Percentiles rank a stretch among this genome's conserved stretches.
phyloP scores from a whole-genome alignment of 2,329 filamentous ascomycete genomes.

The Fusarium odoratissimum region DNA sequence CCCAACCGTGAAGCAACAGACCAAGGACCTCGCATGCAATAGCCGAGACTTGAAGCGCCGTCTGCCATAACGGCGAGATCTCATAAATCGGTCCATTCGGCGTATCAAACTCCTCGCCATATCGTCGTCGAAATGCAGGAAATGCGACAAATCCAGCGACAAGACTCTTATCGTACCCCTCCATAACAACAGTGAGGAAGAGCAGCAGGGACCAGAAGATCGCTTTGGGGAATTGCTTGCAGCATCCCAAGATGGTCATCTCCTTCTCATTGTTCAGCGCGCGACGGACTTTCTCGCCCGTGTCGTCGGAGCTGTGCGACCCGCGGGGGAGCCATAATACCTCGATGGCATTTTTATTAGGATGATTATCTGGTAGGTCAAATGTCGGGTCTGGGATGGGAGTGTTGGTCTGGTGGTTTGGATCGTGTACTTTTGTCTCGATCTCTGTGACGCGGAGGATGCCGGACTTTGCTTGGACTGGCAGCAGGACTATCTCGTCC shows the following conservation, averaged over 20 bases:
- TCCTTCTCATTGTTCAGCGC: slow-evolving; percentile 36
- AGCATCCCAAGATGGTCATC: slow-evolving; percentile 31
- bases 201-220: slow-evolving; percentile 36
- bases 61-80: slow-evolving; percentile 26
- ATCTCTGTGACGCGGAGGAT: slow-evolving; percentile 35
- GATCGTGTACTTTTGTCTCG: slow-evolving; percentile 30
- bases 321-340: slow-evolving; percentile 37
- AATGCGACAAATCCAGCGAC: slow-evolving; percentile 33
- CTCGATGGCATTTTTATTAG: slow-evolving; percentile 23
- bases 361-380: slow-evolving; percentile 29
- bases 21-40: slow-evolving; percentile 47
- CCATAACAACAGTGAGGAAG: slow-evolving; percentile 41
- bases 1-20: slow-evolving; percentile 53
- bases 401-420: slow-evolving; percentile 6
- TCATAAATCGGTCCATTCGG: slow-evolving; percentile 16
- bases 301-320: slow-evolving; percentile 37
- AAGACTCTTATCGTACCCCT: slow-evolving; percentile 35
- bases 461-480: slow-evolving; percentile 21
- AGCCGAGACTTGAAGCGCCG: slow-evolving; percentile 9
- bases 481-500: slow-evolving; percentile 36
- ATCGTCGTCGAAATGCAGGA: slow-evolving; percentile 36
- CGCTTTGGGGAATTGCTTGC: slow-evolving; percentile 34
- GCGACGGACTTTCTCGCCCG: slow-evolving; percentile 33
- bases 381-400: slow-evolving; percentile 19
- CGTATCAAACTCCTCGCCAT: slow-evolving; percentile 41